Base-by-base conservation (phyloP, 2,329 filamentous ascomycete genomes). In the Peltaster fructicola region DNA sequence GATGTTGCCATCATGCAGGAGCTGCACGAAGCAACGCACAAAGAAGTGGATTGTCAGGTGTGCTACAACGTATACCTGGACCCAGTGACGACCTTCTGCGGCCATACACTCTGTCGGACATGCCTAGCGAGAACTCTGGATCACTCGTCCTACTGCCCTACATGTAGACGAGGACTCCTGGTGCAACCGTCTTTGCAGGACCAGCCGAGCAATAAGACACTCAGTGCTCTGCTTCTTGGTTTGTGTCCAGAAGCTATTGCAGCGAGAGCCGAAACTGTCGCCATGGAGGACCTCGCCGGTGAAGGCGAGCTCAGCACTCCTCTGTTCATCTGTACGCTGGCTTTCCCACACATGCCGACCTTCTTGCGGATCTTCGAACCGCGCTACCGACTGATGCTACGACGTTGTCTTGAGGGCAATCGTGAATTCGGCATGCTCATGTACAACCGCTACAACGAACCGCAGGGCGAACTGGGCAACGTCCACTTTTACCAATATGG, bases 291-390 rank as follows among this genome's bases (percentile, higher is more conserved):
- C 26, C 56, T 63, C 15, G 55, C 58, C 7, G 58, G 59, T 1
- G 41, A 54, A 14, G 61, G 63, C 4, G 67, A 69, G 7, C 57
- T 68, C 10, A 65, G 71, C 17, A 64, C 73, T 4, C 67, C 79
- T 0, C 56, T 92, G 0, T 92, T 92, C 38, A 65, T 90, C 15
- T 88, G 78, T 50, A 81, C 80, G 0, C 52, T 90, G 6, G 67
- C 79, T 0, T 85, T 88, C 38, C 84, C 84, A 1, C 60, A 63
- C 2, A 81, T 85, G 68, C 80, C 76, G 0, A 84, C 79, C 0
- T 88, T 88, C 37, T 56, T 92, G 3, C 78, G 90, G 40, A 68
- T 93, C n/a, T 92, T 91, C 43, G 84, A 92, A 47, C 78, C 79
- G n/a, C 66, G 78, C 5, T 92, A 92, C 45, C 69, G 80, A 6